Evolutionary conservation across 129 eudicot species (phyloP), one percentile per base, ranked within the genome.

Genomic region (Tanacetum coccineum): DNA sequence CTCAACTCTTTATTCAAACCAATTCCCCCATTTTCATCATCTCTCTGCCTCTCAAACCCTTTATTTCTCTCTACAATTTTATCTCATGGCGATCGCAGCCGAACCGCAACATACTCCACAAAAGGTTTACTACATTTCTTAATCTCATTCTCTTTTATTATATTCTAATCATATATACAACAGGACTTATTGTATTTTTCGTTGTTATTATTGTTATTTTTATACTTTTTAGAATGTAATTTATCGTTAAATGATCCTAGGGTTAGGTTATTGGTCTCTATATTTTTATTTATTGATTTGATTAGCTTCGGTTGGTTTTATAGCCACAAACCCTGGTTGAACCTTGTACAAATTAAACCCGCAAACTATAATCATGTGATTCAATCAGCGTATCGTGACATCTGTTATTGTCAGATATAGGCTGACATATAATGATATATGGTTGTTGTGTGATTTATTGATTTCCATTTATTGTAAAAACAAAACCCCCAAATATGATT

Each of bases 1-100:
- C 39, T 32, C 39, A 32, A 32, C 39, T 32, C 39, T 32, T 28
- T 6, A 32, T 32, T 32, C 39, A 32, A 32, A 32, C 39, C 39
- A 1, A 0, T 6, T 0, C 39, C 4, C 8, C 39, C 39, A 36
- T 36, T 36, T 7, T 36, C 2, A 36, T 36, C 42, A 9, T 36
- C 42, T 36, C 9, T 36, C 40, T 36, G 40, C 40, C 40, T 36
- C 40, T 36, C 42, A 36, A 36, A 6, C 9, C 42, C 42, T 36
- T 36, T 0, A 4, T 69, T 50, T 67, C 77, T 55, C 67, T 54
- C 61, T 68, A 56, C 62, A 71, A 62, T 62, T 70, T 66, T 30
- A 39, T 18, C 62, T 71, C 72, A 86, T 86, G 92, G 92, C 79
- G 52, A 81, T 83, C 50, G 86, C 79, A 13, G 55, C 88, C 26